Conservation (phyloP, 2,329 filamentous ascomycete species). For the Hypoxylon rubiginosum region DNA sequence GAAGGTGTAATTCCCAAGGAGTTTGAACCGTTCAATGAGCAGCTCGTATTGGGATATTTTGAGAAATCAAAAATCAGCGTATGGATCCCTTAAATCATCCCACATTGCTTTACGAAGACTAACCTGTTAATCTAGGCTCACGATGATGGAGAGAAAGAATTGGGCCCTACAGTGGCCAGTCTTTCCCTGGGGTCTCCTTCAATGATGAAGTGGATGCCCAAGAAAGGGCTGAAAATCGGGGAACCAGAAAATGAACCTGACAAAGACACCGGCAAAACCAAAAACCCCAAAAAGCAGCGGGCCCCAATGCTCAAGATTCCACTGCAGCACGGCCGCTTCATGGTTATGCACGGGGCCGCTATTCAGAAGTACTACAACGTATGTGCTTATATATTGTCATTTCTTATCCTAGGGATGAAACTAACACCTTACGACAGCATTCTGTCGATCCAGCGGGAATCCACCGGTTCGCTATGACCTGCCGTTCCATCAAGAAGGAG, state of each 20-base stretch:
- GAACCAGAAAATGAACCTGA: too few species aligned
- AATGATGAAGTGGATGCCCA: constrained; percentile 70
- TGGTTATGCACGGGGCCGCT: constrained; percentile 71
- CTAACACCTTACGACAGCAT: constrained; percentile 57
- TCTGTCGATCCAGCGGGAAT: constrained; percentile 64
- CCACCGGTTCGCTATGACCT: constrained; percentile 69
- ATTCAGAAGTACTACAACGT: constrained; percentile 73
- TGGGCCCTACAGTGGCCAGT: constrained; percentile 73
- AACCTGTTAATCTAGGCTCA: constrained; percentile 63
- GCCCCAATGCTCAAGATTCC: constrained; percentile 53
- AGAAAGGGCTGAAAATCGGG: constrained; percentile 53
- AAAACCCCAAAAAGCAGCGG: constrained; percentile 45
- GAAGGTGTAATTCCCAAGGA: constrained; percentile 43
- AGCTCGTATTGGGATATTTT: constrained; percentile 74
- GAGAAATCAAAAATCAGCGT: constrained; percentile 69
- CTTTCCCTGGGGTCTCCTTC: constrained; percentile 71
- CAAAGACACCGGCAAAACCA: constrained; percentile 45
- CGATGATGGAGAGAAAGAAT: constrained; percentile 74
- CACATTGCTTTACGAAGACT: neutral
- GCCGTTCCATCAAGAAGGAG: constrained; percentile 63
- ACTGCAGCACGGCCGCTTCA: constrained; percentile 73
- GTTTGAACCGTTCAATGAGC: constrained; percentile 70
- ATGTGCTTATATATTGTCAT: constrained; percentile 32
- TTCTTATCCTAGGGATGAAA: neutral
- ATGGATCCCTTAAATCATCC: constrained; percentile 43